Evolutionary conservation across 2,329 filamentous ascomycete species (phyloP), one percentile per base, ranked within the genome.

Genomic region (Cladosporium sphaerospermum): DNA sequence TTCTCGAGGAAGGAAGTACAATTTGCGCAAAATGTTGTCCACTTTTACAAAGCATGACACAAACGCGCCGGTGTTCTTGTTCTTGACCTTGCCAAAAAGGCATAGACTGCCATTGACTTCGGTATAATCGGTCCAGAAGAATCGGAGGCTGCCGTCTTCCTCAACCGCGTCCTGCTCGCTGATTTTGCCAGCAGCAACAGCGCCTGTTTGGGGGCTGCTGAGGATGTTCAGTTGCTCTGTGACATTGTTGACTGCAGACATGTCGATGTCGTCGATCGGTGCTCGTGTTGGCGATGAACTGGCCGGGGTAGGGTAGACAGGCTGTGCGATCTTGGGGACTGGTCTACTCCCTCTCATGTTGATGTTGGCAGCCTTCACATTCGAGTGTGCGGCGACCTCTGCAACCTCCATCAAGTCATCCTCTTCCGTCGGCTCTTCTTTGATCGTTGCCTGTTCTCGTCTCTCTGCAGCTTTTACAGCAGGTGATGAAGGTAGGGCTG

Each of bases 41-140:
- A 99, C 77, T 70, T 97, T 97, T 69, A 96, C 81, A 64, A 99
- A 97, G 64, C 90, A 95, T 71, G 93, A 99, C 55, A 90, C 86
- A 66, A 88, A 91, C 41, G 77, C 76, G 48, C 81, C 84, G 1
- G 82, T 88, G 63, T 84, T 86, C 70, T 91, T 96, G 73, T 96
- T 90, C 63, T 90, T 83, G 19, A 96, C 92, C 67, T 99, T 99
- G 58, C 93, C 93, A 66, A 99, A 97, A 9, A 99, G 79, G 68
- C 90, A 97, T 9, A 99, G 75, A 61, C 85, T 93, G 55, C 92
- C 92, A 63, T 91, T 90, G 67, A 96, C 77, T 67, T 99, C 93
- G 1, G 86, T 89, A 65, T 96, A 99, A 70, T 99, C 93, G 7
- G 88, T 86, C 93, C 93, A 99, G 74, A 96, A 99, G 75, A 99